phyloP scores from a whole-genome alignment of 2,329 filamentous ascomycete species.

The Knufia fluminis region DNA sequence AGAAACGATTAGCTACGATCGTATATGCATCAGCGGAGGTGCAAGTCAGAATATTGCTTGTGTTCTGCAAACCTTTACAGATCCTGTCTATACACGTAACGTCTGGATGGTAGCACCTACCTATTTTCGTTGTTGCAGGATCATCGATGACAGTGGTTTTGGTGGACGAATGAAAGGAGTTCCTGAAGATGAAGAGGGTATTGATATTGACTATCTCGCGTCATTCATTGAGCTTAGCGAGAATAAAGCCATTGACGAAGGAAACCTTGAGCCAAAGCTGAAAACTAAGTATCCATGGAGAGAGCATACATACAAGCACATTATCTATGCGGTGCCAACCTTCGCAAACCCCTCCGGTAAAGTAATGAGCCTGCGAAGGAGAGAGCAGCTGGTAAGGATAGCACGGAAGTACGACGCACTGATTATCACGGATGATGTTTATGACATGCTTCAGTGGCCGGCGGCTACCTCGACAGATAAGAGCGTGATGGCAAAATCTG shows the following conservation, averaged over 20 bases:
- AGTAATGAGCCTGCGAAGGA: slow-evolving; percentile 62
- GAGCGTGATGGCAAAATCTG: slow-evolving; percentile 31
- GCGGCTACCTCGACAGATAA: slow-evolving; percentile 19
- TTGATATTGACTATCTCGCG: slow-evolving; percentile 57
- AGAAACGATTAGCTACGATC: slow-evolving; percentile 38
- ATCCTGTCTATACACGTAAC: slow-evolving; percentile 62
- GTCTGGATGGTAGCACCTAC: slow-evolving; percentile 76
- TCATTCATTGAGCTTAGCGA: slow-evolving; percentile 43
- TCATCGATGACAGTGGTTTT: slow-evolving; percentile 76
- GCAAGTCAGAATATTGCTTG: slow-evolving; percentile 75
- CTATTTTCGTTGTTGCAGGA: slow-evolving; percentile 76
- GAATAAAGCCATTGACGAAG: slow-evolving; percentile 30
- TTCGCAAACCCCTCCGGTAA: slow-evolving; percentile 82
- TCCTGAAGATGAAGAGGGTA: slow-evolving; percentile 67
- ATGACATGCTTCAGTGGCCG: slow-evolving; percentile 83
- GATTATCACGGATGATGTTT: slow-evolving; percentile 84
- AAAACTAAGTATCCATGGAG: slow-evolving; percentile 53
- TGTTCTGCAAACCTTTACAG: slow-evolving; percentile 69
- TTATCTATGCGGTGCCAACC: slow-evolving; percentile 82
- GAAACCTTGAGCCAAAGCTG: slow-evolving; percentile 34
- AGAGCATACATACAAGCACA: slow-evolving; percentile 75
- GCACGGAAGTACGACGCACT: slow-evolving; percentile 73
- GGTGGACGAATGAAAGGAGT: slow-evolving; percentile 56
- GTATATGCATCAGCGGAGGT: slow-evolving; percentile 75
- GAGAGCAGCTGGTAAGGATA: slow-evolving; percentile 61